Base-by-base conservation (phyloP, 2,329 filamentous ascomycete genomes). In the Trichoderma atroviride region DNA sequence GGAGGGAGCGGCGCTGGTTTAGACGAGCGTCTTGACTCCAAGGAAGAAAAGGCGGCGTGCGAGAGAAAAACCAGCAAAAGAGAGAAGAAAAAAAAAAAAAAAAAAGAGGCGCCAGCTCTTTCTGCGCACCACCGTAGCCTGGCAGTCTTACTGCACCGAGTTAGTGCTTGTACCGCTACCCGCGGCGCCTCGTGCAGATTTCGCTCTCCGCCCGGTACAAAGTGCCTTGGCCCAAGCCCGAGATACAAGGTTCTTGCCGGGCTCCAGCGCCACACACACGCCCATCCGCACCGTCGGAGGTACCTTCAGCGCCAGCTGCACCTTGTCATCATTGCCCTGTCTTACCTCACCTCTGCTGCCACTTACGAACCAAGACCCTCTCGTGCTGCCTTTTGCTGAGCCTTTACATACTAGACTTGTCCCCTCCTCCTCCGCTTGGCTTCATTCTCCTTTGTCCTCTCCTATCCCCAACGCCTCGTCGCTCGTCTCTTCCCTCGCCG, bases 401-500 rank as follows among this genome's bases (percentile, higher is more conserved):
- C 63, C 35, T 68, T 62, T 70, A 59, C 65, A 68, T 68, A 68
- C 65, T 68, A 31, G 31, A 68, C 65, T 68, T 55, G 65, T 68
- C 68, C 68, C 68, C 67, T 69, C 69, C 69, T 69, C 66, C 63
- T 71, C 67, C 70, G 52, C 16, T 66, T 64, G 63, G 58, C 62
- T 55, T 70, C 66, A 71, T 62, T 59, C 69, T 65, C 55, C 57
- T 61, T 69, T 62, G 59, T 55, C 58, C 62, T 56, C 56, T 68
- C 60, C 65, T 60, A 70, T 69, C 66, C 55, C 72, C 72, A 71
- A 70, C 70, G 73, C 65, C 72, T 72, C 71, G 72, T 72, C 73
- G 74, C 73, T 72, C 70, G 72, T 71, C 72, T 72, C 69, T 72
- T 58, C 57, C 72, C 66, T 72, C 74, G 73, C 72, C 69, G 71